Percentiles rank a stretch among this genome's conserved stretches.
Evolutionary conservation across 2,329 filamentous ascomycete genomes (phyloP).

Genomic region (Claviceps africana): DNA sequence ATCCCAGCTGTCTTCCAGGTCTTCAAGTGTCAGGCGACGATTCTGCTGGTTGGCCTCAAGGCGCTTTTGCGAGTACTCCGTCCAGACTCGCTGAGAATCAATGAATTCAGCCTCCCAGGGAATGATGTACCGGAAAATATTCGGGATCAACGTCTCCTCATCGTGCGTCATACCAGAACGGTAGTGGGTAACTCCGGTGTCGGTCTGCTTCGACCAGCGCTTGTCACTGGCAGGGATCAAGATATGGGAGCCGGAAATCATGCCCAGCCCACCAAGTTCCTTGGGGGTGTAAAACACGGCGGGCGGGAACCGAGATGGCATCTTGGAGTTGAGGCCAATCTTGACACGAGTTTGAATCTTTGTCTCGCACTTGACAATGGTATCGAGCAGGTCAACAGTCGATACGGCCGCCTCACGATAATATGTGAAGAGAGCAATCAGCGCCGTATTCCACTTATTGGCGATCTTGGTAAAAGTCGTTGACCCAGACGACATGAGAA

Average conservation of each 20-base stretch:
- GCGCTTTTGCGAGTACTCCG: constrained; percentile 96
- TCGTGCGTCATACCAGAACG: constrained; percentile 96
- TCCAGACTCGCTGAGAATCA: constrained; percentile 97
- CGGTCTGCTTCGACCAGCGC: constrained; percentile 95
- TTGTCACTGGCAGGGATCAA: constrained; percentile 95
- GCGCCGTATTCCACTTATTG: constrained; percentile 98
- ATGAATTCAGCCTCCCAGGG: constrained; percentile 99
- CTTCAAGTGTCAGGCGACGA: constrained; percentile 81
- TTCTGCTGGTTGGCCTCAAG: constrained; percentile 97
- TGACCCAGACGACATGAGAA: constrained; percentile 97
- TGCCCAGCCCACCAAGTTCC: constrained; percentile 88
- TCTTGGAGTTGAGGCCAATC: constrained; percentile 97
- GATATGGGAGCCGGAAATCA: constrained; percentile 98
- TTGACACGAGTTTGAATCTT: constrained; percentile 99
- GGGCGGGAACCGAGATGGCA: constrained; percentile 96
- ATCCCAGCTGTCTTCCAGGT: constrained; percentile 97
- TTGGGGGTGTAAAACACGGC: constrained; percentile 99
- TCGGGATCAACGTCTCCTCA: constrained; percentile 93
- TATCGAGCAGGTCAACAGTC: constrained; percentile 84
- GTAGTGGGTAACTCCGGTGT: constrained; percentile 93
- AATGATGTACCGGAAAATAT: constrained; percentile 98
- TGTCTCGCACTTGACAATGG: constrained; percentile 97
- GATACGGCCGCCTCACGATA: constrained; percentile 96
- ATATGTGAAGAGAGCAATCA: constrained; percentile 96
- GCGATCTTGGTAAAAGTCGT: constrained; percentile 99